Evolutionary conservation across 176 grass and related monocot species (phyloP).

Genomic region (Aegilops umbellulata): DNA sequence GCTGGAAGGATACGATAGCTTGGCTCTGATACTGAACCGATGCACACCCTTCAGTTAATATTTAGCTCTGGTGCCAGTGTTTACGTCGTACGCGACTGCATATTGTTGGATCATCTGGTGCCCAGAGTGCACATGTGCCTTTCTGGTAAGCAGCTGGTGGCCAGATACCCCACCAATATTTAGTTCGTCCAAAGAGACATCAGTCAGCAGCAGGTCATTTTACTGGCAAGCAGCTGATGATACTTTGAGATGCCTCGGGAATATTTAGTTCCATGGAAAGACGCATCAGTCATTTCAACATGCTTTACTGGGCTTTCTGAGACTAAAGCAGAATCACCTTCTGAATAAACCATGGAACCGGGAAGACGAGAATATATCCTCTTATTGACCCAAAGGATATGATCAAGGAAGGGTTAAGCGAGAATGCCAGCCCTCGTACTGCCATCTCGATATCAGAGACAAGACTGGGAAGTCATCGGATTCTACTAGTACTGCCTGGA

Average conservation of each 20-base stretch:
- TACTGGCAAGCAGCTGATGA: constrained; percentile 9
- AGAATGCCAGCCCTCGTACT: not conserved
- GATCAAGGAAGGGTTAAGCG: constrained; percentile 19
- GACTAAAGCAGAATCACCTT: constrained; percentile 5
- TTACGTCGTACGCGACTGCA: constrained; percentile 19
- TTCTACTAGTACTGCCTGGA: constrained; percentile 12
- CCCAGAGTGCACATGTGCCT: not conserved
- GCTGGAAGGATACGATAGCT: constrained; percentile 21
- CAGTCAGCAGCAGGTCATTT: constrained; percentile 16
- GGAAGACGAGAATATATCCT: constrained; percentile 13
- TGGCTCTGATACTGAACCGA: constrained; percentile 20
- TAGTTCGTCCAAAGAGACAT: constrained; percentile 4
- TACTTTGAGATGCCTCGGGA: constrained; percentile 26
- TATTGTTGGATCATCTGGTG: constrained; percentile 25
- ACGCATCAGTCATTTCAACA: not conserved
- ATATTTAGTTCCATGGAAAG: constrained; percentile 11
- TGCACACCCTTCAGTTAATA: not conserved
- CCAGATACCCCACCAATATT: constrained; percentile 11
- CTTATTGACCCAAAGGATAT: constrained; percentile 4
- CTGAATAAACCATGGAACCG: constrained; percentile 24
- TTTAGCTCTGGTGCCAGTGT: constrained; percentile 9
- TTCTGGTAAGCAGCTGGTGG: constrained; percentile 19
- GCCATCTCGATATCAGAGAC: not conserved
- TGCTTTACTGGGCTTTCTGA: constrained; percentile 5
- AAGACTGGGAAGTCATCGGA: constrained; percentile 13